Evolutionary conservation across 2,329 filamentous ascomycete genomes (phyloP).

Genomic region (Cercospora canescens): DNA sequence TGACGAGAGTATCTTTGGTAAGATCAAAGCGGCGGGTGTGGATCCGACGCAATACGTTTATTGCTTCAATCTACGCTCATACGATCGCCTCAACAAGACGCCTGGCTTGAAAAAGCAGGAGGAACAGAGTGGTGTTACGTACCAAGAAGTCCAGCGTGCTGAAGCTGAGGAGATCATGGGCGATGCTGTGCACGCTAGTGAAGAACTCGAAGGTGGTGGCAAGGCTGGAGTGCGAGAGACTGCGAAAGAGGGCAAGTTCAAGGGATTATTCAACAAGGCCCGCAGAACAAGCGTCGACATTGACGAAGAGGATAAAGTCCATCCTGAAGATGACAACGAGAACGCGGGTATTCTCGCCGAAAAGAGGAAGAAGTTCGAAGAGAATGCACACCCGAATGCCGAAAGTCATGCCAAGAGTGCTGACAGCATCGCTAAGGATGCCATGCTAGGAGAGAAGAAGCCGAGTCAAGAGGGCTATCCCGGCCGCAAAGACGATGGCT

Average conservation of each 20-base stretch:
- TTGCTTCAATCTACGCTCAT: conserved; percentile 90
- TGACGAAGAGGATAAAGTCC: conserved; percentile 22
- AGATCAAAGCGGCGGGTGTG: conserved; percentile 70
- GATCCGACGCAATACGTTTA: conserved; percentile 83
- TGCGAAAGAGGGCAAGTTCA: conserved; percentile 27
- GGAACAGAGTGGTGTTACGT: conserved; percentile 76
- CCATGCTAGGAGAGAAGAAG: conserved; percentile 71
- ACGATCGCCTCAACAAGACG: conserved; percentile 88
- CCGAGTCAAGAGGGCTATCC: conserved; percentile 74
- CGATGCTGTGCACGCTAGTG: conserved; percentile 63
- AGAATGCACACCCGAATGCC: conserved; percentile 15
- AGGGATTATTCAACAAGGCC: conserved; percentile 34
- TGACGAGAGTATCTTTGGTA: conserved; percentile 84
- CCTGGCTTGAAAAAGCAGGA: conserved; percentile 72
- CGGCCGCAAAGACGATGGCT: conserved; percentile 43
- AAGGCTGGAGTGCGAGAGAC: conserved; percentile 36
- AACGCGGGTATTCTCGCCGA: conserved; percentile 16
- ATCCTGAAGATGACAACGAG: conserved; percentile 21
- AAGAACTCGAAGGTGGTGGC: conserved; percentile 25
- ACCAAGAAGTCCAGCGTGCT: conserved; percentile 82
- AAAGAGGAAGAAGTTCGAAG: conserved; percentile 29
- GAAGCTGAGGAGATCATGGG: conserved; percentile 88
- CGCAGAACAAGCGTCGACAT: conserved; percentile 31
- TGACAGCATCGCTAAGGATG: conserved; percentile 71
- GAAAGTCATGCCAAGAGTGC: conserved; percentile 35